These are phyloP conservation scores for Debaryomycetaceae sp. DNA, from an alignment of 1,139 yeast species.

Conservation along the genomic window DNA sequence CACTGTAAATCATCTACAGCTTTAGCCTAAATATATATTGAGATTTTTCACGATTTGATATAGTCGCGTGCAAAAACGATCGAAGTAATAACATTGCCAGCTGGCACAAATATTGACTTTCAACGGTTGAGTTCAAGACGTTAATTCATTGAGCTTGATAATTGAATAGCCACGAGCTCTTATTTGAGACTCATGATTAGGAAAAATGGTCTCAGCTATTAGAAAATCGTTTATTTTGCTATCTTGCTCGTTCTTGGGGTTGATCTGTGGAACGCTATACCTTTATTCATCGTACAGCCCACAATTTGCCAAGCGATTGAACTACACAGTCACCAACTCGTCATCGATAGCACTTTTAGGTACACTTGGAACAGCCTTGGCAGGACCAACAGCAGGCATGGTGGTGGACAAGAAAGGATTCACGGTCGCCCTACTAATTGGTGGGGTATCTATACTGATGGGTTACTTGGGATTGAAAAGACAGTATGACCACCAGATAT, in stretches of 20 bases:
- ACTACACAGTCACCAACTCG: constrained; percentile 52
- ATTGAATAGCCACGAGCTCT: no score
- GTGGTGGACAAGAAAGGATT: constrained; percentile 57
- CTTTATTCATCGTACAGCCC: constrained; percentile 63
- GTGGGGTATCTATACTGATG: constrained; percentile 37
- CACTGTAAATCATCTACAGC: no score
- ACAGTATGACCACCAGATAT: constrained; percentile 36
- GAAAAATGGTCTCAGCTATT: constrained; percentile 21
- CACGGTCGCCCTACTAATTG: constrained; percentile 39
- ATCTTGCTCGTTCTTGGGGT: constrained; percentile 48
- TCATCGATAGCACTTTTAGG: constrained; percentile 58
- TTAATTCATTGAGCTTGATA: no score
- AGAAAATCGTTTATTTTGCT: constrained; percentile 35
- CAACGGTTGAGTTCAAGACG: background rate
- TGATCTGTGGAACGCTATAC: constrained; percentile 61
- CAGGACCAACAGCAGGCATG: constrained; percentile 57
- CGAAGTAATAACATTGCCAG: background rate
- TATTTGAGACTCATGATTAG: no score
- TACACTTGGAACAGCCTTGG: constrained; percentile 53
- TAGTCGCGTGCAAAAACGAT: background rate
- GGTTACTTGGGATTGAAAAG: constrained; percentile 48
- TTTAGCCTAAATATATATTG: no score
- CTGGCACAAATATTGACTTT: background rate
- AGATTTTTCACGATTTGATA: background rate
- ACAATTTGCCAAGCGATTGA: constrained; percentile 52